These are phyloP conservation scores for Podila minutissima DNA, from an alignment of 192 early-diverging fungal species.

Conservation along the genomic window DNA sequence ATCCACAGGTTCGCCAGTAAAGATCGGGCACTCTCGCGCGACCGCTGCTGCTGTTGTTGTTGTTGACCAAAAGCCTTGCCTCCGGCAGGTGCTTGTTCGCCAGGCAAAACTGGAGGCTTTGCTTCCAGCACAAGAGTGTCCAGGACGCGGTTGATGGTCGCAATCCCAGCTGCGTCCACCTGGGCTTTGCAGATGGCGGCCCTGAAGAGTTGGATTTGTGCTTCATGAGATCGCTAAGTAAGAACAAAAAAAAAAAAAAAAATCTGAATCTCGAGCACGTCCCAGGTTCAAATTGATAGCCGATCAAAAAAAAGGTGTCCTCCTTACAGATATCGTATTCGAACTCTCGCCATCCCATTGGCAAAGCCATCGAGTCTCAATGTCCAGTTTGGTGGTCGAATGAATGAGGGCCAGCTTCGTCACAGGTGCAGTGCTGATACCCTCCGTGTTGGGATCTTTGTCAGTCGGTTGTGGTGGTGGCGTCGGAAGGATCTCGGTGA, in stretches of 20 bases:
- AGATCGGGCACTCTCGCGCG: slow-evolving; percentile 35
- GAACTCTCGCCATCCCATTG: slow-evolving; percentile 45
- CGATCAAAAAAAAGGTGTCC: too few species aligned
- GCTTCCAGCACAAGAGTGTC: slow-evolving; percentile 32
- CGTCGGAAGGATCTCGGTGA: slow-evolving; percentile 20
- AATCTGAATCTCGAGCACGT: too few species aligned
- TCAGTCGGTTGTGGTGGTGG: slow-evolving; percentile 1
- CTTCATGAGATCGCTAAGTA: slow-evolving; percentile 17
- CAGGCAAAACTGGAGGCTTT: slow-evolving; percentile 26
- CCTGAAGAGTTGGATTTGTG: slow-evolving; percentile 16
- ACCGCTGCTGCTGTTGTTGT: background rate
- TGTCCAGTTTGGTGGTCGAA: slow-evolving; percentile 27
- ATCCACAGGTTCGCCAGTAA: slow-evolving; percentile 41
- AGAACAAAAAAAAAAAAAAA: background rate
- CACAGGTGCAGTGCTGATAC: slow-evolving; percentile 10
- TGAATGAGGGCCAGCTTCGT: slow-evolving; percentile 36
- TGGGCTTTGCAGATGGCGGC: slow-evolving; percentile 16
- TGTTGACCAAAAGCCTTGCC: slow-evolving; percentile 14
- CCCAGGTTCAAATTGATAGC: too few species aligned
- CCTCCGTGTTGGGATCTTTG: slow-evolving; percentile 1
- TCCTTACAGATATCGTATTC: slow-evolving; percentile 23
- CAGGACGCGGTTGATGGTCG: slow-evolving; percentile 11
- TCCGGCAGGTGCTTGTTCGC: slow-evolving; percentile 1
- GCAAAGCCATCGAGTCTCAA: slow-evolving; percentile 46
- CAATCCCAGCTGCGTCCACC: background rate